Base-by-base conservation (phyloP, 2,329 filamentous ascomycete species). In the Trichoderma sp. region DNA sequence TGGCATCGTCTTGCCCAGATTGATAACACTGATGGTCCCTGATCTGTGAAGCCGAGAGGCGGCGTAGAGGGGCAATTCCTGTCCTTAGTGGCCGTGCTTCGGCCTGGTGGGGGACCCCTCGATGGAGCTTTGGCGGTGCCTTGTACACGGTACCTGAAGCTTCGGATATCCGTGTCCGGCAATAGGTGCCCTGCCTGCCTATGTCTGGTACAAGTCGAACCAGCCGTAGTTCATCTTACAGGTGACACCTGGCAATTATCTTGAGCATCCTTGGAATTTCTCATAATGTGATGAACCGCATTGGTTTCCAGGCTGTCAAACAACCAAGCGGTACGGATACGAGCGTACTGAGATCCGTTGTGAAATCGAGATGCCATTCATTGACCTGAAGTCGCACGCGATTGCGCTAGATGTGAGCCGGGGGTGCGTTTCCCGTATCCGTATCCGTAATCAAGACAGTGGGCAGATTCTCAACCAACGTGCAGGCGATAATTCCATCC, bases 41-140 rank as follows among this genome's bases (percentile, higher is more conserved):
- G 28, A 51, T 30, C 43, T 14, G 34, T 63, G 52, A 63, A 50
- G 61, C 52, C 44, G 61, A 63, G 61, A 55, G 65, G 59, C 55
- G 19, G 47, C 61, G 54, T 30, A 44, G 48, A 48, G 65, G 65
- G 50, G 24, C 51, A 64, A 24, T 39, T 61, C 9, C 34, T 57
- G 41, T 63, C 41, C 50, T 56, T 50, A 61, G 52, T 45, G 41
- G 48, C 24, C 47, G 45, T 19, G 15, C 14, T 51, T 50, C 57
- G 57, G 57, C 57, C 51, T 47, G 28, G 21, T 14, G 26, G 26
- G 50, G 47, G 44, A 54, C 59, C 41, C 60, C 60, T 45, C 50
- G 19, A 47, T 28, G 15, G n/a, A 3, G 19, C 19, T n/a, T 7
- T 39, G 47, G 34, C 14, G 10, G 28, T 28, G 9, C 41, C 41